Conservation (phyloP, 305 asterid species). For the Fraxinus paxiana region DNA sequence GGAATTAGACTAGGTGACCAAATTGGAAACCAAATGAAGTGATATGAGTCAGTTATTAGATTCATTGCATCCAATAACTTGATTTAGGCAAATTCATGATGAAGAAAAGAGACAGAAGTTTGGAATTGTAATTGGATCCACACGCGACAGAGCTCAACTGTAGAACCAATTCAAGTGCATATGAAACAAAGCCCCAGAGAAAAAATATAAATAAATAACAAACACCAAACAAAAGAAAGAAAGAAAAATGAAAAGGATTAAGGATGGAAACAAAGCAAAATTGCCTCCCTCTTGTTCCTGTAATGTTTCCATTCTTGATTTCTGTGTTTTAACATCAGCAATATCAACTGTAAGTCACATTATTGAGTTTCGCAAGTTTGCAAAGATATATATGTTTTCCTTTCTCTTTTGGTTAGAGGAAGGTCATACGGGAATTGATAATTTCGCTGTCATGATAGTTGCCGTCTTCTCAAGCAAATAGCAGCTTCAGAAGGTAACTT, state of each 20-base stretch:
- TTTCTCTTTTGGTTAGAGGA: neutral
- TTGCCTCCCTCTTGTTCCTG: neutral
- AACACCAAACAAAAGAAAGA: neutral
- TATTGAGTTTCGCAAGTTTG: neutral
- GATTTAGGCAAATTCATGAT: neutral
- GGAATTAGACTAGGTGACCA: neutral
- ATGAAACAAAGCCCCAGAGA: neutral
- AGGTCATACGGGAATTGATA: neutral
- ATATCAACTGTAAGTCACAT: neutral
- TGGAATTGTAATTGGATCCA: neutral
- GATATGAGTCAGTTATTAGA: neutral
- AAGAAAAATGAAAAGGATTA: neutral
- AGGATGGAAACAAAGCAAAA: neutral
- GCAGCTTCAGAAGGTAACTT: neutral
- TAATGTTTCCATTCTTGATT: neutral
- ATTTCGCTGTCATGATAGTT: neutral
- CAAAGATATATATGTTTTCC: neutral
- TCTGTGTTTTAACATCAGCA: neutral
- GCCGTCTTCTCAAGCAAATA: neutral
- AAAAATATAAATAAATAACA: neutral
- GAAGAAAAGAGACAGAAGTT: neutral
- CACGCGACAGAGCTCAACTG: neutral
- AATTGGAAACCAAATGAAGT: neutral
- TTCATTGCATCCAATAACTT: slow-evolving; percentile 5
- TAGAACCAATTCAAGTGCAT: neutral